These are phyloP conservation scores for Cinchona pubescens DNA, from an alignment of 257 asterid genomes.

Conservation along the genomic window DNA sequence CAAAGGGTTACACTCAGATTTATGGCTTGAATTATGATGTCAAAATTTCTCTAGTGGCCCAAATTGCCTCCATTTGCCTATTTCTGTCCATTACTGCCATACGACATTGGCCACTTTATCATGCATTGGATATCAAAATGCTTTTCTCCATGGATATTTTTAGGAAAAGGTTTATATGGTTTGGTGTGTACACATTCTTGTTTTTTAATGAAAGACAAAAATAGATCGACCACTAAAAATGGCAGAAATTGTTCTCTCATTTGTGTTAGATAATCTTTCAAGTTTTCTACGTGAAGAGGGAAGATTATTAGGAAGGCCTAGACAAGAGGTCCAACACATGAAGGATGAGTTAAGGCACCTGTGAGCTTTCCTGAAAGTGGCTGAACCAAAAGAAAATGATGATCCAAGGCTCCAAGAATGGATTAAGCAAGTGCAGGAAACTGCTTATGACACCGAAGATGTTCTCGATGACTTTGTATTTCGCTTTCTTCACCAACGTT, in stretches of 20 bases:
- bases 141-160: too few relatives aligned
- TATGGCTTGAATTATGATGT: too few relatives aligned
- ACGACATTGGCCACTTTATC: too few relatives aligned
- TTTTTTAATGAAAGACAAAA: too few relatives aligned
- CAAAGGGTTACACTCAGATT: too few relatives aligned
- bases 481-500: not conserved
- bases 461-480: constrained; percentile 28
- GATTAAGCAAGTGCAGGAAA: constrained; percentile 35
- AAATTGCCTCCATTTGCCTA: too few relatives aligned
- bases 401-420: constrained; percentile 30
- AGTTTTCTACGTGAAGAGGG: constrained; percentile 17
- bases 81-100: too few relatives aligned
- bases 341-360: constrained; percentile 24
- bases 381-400: constrained; percentile 26
- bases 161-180: too few relatives aligned
- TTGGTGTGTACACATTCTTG: too few relatives aligned
- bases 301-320: constrained; percentile 15
- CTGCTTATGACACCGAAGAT: constrained; percentile 35
- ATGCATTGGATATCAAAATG: too few relatives aligned
- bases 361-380: constrained; percentile 33
- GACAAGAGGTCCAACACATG: constrained; percentile 18
- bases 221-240: constrained; percentile 5
- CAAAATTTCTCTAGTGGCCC: too few relatives aligned
- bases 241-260: constrained; percentile 29
- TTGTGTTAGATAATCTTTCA: constrained; percentile 17